Percentiles rank a stretch among this genome's conserved stretches.
Conservation (phyloP, 1,284 basidiomycete genomes). For the Puccinia triticina region DNA sequence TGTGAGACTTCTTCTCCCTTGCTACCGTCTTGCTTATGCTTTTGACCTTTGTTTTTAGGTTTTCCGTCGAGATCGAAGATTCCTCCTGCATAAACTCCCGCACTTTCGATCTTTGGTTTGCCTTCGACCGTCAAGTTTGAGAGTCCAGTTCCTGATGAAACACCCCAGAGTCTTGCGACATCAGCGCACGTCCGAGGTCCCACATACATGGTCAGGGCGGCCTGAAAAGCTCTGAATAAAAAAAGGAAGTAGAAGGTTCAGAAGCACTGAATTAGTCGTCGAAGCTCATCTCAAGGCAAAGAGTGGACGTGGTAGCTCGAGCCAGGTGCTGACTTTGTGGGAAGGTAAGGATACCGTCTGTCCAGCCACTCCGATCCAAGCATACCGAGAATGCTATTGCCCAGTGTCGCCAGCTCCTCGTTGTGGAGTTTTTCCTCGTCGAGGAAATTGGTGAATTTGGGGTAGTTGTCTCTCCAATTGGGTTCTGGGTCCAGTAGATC, state of each 20-base stretch:
- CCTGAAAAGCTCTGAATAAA: constrained; percentile 72
- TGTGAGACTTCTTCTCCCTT: constrained; percentile 46
- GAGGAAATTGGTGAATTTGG: constrained; percentile 47
- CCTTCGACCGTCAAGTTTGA: constrained; percentile 50
- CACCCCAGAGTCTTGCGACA: constrained; percentile 68
- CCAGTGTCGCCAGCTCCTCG: constrained; percentile 75
- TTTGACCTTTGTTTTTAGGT: constrained; percentile 50
- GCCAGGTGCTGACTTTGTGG: constrained; percentile 64
- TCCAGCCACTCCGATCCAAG: constrained; percentile 85
- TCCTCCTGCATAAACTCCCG: constrained; percentile 46
- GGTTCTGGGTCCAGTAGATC: constrained; percentile 34
- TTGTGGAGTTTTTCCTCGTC: constrained; percentile 65
- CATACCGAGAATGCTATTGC: constrained; percentile 87
- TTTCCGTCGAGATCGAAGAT: constrained; percentile 44
- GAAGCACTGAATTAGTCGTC: background rate
- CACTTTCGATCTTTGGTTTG: constrained; percentile 44
- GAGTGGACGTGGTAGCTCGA: background rate
- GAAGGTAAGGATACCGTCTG: constrained; percentile 83
- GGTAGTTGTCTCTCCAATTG: constrained; percentile 40
- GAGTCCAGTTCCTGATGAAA: constrained; percentile 59
- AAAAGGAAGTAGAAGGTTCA: background rate
- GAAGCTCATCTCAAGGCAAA: background rate
- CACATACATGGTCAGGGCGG: constrained; percentile 85
- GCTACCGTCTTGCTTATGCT: constrained; percentile 42
- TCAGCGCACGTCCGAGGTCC: constrained; percentile 79